A percentile compares a stretch with the other conserved stretches of the same genome.
phyloP scores from a whole-genome alignment of 805 yeast genomes.

The Candida parachauliodes region DNA sequence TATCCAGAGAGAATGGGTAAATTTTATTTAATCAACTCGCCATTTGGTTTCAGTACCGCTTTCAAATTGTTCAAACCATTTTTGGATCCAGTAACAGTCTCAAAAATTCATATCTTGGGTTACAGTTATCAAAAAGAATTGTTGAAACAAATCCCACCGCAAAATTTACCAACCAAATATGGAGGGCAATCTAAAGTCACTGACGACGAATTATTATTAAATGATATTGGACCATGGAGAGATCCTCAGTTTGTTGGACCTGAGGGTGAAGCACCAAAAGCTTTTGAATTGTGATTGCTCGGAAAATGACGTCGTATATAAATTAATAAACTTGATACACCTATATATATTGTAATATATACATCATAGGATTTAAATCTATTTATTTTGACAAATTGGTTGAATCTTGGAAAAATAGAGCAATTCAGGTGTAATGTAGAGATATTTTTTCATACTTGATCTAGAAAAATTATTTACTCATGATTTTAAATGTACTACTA shows the following conservation, averaged over 20 bases:
- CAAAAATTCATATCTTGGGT: slow-evolving; percentile 88
- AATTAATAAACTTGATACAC: too few relatives aligned
- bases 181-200: slow-evolving; percentile 77
- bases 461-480: neutral
- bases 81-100: slow-evolving; percentile 95
- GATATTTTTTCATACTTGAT: too few relatives aligned
- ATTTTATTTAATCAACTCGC: slow-evolving; percentile 92
- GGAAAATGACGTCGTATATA: too few relatives aligned
- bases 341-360: too few relatives aligned
- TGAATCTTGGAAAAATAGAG: too few relatives aligned
- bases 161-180: slow-evolving; percentile 85
- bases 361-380: too few relatives aligned
- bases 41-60: slow-evolving; percentile 94
- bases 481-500: neutral
- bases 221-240: slow-evolving; percentile 98
- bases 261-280: slow-evolving; percentile 86
- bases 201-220: slow-evolving; percentile 77
- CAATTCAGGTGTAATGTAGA: too few relatives aligned
- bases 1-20: slow-evolving; percentile 99
- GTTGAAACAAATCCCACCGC: slow-evolving; percentile 87
- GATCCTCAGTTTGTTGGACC: slow-evolving; percentile 84
- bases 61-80: slow-evolving; percentile 89
- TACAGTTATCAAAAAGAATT: slow-evolving; percentile 75
- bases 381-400: too few relatives aligned
- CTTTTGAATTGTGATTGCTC: slow-evolving; percentile 19